Evolutionary conservation across 116 monocot genomes (phyloP), one percentile per base, ranked within the genome.

Genomic region (Posidonia oceanica): DNA sequence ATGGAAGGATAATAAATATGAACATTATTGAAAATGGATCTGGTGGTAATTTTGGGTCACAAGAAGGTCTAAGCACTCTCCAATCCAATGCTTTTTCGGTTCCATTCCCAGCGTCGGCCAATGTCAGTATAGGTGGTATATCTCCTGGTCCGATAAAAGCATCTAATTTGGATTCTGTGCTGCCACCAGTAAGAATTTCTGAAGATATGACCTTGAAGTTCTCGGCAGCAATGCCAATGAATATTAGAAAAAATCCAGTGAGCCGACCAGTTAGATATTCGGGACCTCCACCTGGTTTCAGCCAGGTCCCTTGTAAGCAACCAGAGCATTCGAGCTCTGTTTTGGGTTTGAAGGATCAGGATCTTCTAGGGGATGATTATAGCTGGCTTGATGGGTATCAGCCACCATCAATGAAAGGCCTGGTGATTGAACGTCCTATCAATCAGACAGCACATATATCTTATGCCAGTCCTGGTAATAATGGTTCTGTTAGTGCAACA

Each of bases 261-360:
- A 84, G 90, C 51, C 82, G 93, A 40, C 98, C 98, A 67, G 72
- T 75, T 63, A 85, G 90, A 78, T 88, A 79, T 67, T 54, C 76
- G 65, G 93, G 98, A 0, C 98, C 93, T 38, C 98, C 93, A 56
- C 93, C 98, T 41, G 98, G 98, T 18, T 99, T 99, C 71, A 78
- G 73, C 57, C 61, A 65, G 21, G 74, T 72, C 15, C 80, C 83
- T 6, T 29, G 78, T 17, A 90, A 82, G 63, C 81, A 64, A 64
- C 37, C 20, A 57, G 70, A 58, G 20, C 14, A 53, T 52, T 36
- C 54, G 12, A 5, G 67, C 29, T 42, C 55, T 13, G 66, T 16
- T 68, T 39, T 67, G 39, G 57, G 23, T 60, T 17, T 39, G 39
- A 79, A 78, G 29, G 77, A 75, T 15, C 79, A 75, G 64, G 70